A percentile compares a stretch with the other conserved stretches of the same genome.
These are phyloP conservation scores for Wallacemonas sp. DNA, from an alignment of 208 protist genomes.

Conservation along the genomic window DNA sequence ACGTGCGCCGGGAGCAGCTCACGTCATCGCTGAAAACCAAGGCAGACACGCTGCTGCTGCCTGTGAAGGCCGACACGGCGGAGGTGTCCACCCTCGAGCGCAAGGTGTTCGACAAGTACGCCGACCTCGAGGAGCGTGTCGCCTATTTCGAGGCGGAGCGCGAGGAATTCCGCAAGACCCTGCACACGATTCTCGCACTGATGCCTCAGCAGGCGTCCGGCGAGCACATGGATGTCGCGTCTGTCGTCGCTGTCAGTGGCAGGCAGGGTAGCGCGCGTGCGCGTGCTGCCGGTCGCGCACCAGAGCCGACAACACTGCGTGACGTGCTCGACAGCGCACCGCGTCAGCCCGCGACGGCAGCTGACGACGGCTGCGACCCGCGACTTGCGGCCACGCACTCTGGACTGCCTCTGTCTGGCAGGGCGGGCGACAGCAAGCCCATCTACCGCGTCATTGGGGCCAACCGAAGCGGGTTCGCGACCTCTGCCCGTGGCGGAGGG, in stretches of 20 bases:
- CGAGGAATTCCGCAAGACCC: slow-evolving; percentile 59
- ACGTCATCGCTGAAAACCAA: slow-evolving; percentile 47
- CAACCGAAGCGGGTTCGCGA: slow-evolving; percentile 22
- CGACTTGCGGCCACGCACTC: slow-evolving; percentile 15
- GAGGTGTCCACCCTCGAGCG: slow-evolving; percentile 53
- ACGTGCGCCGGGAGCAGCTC: slow-evolving; percentile 55
- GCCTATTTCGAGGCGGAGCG: slow-evolving; percentile 77
- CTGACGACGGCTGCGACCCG: slow-evolving; percentile 19
- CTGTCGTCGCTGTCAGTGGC: background rate
- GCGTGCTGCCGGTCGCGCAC: background rate
- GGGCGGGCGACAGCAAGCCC: slow-evolving; percentile 2
- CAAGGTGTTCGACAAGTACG: slow-evolving; percentile 47
- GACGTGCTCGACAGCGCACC: background rate
- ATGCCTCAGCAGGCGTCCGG: slow-evolving; percentile 25
- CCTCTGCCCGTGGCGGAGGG: background rate
- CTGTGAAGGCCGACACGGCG: slow-evolving; percentile 59
- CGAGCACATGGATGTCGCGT: background rate
- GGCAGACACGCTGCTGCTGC: slow-evolving; percentile 50
- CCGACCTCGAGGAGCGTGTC: slow-evolving; percentile 76
- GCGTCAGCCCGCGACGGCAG: background rate
- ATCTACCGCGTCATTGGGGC: slow-evolving; percentile 30
- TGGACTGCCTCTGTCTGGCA: background rate
- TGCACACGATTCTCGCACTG: slow-evolving; percentile 43
- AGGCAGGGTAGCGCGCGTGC: background rate
- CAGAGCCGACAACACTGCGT: background rate